Conservation (phyloP, 768 basidiomycete genomes). For the Cystobasidium ongulense region DNA sequence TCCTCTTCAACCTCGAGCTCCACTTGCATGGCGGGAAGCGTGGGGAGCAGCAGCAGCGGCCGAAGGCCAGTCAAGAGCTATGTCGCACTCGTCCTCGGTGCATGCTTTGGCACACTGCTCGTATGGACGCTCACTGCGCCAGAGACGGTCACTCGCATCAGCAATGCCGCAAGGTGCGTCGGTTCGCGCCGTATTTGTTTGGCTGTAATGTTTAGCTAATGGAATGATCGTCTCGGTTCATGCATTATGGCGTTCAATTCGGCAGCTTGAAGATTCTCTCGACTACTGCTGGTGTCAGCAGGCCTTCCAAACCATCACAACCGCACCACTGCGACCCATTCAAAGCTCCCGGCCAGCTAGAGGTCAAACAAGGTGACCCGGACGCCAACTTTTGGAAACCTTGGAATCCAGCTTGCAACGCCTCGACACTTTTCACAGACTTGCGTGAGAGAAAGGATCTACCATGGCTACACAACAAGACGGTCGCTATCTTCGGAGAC, state of each 20-base stretch:
- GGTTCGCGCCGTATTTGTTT: not conserved
- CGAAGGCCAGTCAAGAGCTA: not conserved
- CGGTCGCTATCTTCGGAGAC: slow-evolving; percentile 17
- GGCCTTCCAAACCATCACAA: not conserved
- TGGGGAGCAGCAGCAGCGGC: too few relatives aligned
- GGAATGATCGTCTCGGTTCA: too few relatives aligned
- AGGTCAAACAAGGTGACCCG: not conserved
- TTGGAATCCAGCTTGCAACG: slow-evolving; percentile 12
- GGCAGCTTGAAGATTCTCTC: not conserved
- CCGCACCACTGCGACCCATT: slow-evolving; percentile 6
- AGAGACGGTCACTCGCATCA: not conserved
- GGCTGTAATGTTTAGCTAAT: not conserved
- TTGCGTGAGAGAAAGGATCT: slow-evolving; percentile 4
- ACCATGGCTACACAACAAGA: slow-evolving; percentile 22
- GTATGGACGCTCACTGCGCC: not conserved
- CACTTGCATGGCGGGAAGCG: not conserved
- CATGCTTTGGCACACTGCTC: not conserved
- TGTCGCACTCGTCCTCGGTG: not conserved
- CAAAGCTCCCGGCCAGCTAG: slow-evolving; percentile 4
- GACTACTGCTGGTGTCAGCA: not conserved
- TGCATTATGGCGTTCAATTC: not conserved
- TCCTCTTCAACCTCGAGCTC: not conserved
- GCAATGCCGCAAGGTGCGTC: not conserved
- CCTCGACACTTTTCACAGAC: slow-evolving; percentile 11
- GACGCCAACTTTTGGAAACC: slow-evolving; percentile 16